These are phyloP conservation scores for Debaryomyces coudertii DNA, from an alignment of 1,139 yeast species.

Conservation along the genomic window DNA sequence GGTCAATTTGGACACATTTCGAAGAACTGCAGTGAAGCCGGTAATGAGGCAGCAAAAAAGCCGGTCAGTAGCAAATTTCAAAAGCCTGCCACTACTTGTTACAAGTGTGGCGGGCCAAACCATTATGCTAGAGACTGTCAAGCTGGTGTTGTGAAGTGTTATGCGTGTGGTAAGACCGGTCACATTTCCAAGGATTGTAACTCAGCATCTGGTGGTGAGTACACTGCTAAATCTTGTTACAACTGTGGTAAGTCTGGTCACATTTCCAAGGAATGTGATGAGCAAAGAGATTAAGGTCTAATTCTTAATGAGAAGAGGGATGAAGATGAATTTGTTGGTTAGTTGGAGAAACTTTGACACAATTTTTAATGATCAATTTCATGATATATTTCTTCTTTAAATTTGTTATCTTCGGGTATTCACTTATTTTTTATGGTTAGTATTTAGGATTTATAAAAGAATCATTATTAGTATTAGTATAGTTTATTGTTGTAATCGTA, in stretches of 20 bases:
- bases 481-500: constrained; percentile 3
- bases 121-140: constrained; percentile 92
- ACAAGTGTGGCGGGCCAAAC: constrained; percentile 93
- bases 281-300: constrained; percentile 7
- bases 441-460: constrained; percentile 12
- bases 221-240: constrained; percentile 52
- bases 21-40: constrained; percentile 61
- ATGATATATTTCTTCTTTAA: constrained; percentile 8
- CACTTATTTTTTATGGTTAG: constrained; percentile 7
- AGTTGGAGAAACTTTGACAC: constrained; percentile 4
- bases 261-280: constrained; percentile 39
- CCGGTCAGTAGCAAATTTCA: constrained; percentile 27
- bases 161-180: constrained; percentile 89
- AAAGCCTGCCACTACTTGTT: constrained; percentile 63
- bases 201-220: constrained; percentile 45
- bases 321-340: constrained; percentile 8
- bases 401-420: constrained; percentile 7
- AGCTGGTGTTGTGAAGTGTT: constrained; percentile 76
- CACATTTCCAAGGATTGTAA: constrained; percentile 87
- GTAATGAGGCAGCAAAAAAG: constrained; percentile 23
- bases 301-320: constrained; percentile 3
- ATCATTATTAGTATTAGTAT: constrained; percentile 18
- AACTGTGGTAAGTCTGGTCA: constrained; percentile 44
- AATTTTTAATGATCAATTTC: constrained; percentile 7
- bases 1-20: constrained; percentile 85